Base-by-base conservation (phyloP, 495 filamentous ascomycete genomes). In the Penicillium bovifimosum region DNA sequence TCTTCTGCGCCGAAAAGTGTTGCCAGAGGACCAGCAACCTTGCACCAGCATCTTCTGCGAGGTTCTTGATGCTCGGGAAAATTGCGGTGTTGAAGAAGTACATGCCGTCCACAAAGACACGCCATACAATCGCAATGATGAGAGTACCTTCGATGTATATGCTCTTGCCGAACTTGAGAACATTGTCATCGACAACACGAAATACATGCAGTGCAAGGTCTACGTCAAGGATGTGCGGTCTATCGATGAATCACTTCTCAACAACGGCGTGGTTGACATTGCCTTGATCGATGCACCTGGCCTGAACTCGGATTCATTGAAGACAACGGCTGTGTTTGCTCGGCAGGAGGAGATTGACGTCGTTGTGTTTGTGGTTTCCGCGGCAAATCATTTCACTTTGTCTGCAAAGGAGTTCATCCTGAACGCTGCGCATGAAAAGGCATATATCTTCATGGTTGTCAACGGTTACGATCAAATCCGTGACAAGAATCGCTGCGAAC, bases 1-100 rank as follows among this genome's bases (percentile, higher is more conserved):
- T 9, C 72, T 98, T 18, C 72, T 98, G 33, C 85, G 93, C 38
- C 85, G 91, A 51, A 96, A 96, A 70, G 79, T 98, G 13, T 74
- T 98, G 13, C 93, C 93, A 5, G 93, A 96, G 72, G 95, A 97
- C 57, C 91, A 98, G 65, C 93, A 96, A 61, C 93, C 93, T n/a
- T 97, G 95, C 72, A 98, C 93, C 5, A 93, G 87, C 67, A 95
- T 97, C 49, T 98, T 98, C 72, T 97, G 95, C 64, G 93, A 98
- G 66, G 93, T 98, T 3, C 75, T 98, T 36, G 90, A 97, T 71
- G 86, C 88, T 16, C 78, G 89, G 50, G 91, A 96, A 61, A 98
- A 98, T 58, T 82, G 80, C 39, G 87, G 90, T 5, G 60, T 96
- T 10, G 93, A 98, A 67, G 93, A 98, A 66, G 91, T 96, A 9